Conservation (phyloP, 2,329 filamentous ascomycete species). For the Aspergillus candidus region DNA sequence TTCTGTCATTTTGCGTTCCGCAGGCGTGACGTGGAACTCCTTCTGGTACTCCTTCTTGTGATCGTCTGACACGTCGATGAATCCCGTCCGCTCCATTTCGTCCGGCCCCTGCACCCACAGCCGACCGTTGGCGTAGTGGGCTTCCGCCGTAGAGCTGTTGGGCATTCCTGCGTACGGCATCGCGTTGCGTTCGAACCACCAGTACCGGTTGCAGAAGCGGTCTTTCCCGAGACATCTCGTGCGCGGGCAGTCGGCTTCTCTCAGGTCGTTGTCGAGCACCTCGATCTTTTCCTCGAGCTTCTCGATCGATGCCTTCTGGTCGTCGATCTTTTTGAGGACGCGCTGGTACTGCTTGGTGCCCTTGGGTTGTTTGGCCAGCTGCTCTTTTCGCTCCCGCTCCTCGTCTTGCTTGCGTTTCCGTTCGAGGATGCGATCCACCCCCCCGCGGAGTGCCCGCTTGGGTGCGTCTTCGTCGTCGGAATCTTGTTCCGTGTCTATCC, state of each 20-base stretch:
- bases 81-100: constrained; percentile 76
- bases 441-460: constrained; percentile 54
- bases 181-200: constrained; percentile 98
- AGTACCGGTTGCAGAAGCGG: constrained; percentile 96
- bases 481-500: constrained; percentile 54
- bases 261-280: constrained; percentile 80
- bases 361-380: constrained; percentile 62
- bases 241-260: constrained; percentile 87
- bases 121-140: constrained; percentile 87
- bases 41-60: constrained; percentile 68
- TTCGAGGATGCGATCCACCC: constrained; percentile 64
- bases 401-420: constrained; percentile 70
- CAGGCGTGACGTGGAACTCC: constrained; percentile 74
- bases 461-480: constrained; percentile 63
- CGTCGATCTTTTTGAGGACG: constrained; percentile 80
- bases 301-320: constrained; percentile 73
- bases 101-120: constrained; percentile 96
- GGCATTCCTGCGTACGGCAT: constrained; percentile 93
- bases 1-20: constrained; percentile 76
- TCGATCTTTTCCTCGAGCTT: constrained; percentile 81
- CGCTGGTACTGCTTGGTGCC: constrained; percentile 86
- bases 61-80: constrained; percentile 69
- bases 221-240: constrained; percentile 88
- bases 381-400: constrained; percentile 62
- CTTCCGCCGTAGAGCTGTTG: constrained; percentile 76